These are phyloP conservation scores for Daldinia caldariorum DNA, from an alignment of 495 filamentous ascomycete species.

Conservation along the genomic window DNA sequence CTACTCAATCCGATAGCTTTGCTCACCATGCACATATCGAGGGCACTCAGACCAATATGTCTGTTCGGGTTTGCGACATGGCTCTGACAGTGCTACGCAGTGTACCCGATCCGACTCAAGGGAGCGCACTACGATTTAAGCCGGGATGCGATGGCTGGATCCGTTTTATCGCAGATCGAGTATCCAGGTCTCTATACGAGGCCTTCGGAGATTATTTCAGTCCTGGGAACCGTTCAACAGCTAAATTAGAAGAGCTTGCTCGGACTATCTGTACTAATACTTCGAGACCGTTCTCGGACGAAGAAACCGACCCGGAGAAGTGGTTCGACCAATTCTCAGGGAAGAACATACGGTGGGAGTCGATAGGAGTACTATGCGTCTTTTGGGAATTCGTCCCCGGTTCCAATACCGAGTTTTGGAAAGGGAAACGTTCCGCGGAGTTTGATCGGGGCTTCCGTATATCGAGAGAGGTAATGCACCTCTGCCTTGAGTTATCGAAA, in stretches of 20 bases:
- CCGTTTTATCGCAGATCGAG: slow-evolving; percentile 22
- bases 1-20: slow-evolving; percentile 48
- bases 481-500: slow-evolving; percentile 60
- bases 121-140: slow-evolving; percentile 46
- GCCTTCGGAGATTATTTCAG: slow-evolving; percentile 37
- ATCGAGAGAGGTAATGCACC: slow-evolving; percentile 53
- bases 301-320: slow-evolving; percentile 51
- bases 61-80: slow-evolving; percentile 43
- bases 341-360: slow-evolving; percentile 67
- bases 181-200: slow-evolving; percentile 27
- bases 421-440: slow-evolving; percentile 25
- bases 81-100: slow-evolving; percentile 57
- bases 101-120: slow-evolving; percentile 51
- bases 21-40: slow-evolving; percentile 14
- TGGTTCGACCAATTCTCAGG: slow-evolving; percentile 59
- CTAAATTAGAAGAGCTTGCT: slow-evolving; percentile 39
- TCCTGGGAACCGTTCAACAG: slow-evolving; percentile 5
- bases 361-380: slow-evolving; percentile 63
- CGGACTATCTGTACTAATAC: slow-evolving; percentile 43
- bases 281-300: slow-evolving; percentile 33
- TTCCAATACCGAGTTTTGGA: slow-evolving; percentile 10
- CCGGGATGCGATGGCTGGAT: slow-evolving; percentile 39
- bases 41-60: slow-evolving; percentile 10
- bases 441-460: slow-evolving; percentile 45
- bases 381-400: slow-evolving; percentile 50